phyloP scores from a whole-genome alignment of 495 filamentous ascomycete species.

The Apodospora peruviana region DNA sequence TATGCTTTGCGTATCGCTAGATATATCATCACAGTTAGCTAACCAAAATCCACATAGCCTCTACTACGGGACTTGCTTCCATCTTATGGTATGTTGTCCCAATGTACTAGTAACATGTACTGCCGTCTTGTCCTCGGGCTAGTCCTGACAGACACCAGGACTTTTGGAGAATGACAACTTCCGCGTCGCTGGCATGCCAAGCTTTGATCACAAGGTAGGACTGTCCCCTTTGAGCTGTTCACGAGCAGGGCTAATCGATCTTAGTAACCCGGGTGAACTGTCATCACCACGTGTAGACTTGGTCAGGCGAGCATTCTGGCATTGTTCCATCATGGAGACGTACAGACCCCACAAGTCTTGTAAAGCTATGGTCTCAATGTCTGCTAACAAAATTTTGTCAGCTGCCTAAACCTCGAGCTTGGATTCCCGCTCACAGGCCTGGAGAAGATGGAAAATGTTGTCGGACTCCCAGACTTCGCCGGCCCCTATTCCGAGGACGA shows the following conservation, averaged over 20 bases:
- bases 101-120: too few species aligned
- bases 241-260: constrained; percentile 10
- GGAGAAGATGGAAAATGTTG: constrained; percentile 39
- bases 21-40: background rate
- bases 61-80: constrained; percentile 47
- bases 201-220: constrained; percentile 44
- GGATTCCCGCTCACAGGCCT: constrained; percentile 51
- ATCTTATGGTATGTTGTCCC: constrained; percentile 35
- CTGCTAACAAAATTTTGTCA: constrained; percentile 13
- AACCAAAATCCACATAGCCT: constrained; percentile 28
- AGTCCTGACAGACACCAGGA: constrained; percentile 38
- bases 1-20: constrained; percentile 19
- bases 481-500: constrained; percentile 40
- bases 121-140: too few species aligned
- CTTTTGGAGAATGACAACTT: constrained; percentile 51
- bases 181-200: constrained; percentile 49
- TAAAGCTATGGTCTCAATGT: background rate
- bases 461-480: constrained; percentile 49
- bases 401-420: constrained; percentile 49
- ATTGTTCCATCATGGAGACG: constrained; percentile 55
- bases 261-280: constrained; percentile 43
- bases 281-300: constrained; percentile 42
- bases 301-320: constrained; percentile 53
- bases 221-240: background rate
- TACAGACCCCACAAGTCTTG: constrained; percentile 20